phyloP scores from a whole-genome alignment of 2,329 filamentous ascomycete species.

The Rhinocladiella similis region DNA sequence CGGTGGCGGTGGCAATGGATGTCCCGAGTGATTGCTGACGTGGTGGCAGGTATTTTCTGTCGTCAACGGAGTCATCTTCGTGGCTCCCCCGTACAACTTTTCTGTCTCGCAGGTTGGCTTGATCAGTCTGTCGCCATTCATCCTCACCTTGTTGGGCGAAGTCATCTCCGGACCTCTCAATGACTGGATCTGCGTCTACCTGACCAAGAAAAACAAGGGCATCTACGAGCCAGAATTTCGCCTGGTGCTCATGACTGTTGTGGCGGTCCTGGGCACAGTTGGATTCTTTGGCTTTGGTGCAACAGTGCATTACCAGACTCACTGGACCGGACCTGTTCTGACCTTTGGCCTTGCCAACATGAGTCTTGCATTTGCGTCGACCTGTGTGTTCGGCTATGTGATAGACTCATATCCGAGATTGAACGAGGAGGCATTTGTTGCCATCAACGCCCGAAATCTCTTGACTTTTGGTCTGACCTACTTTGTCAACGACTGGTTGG shows the following conservation, averaged over 20 bases:
- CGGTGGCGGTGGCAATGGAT: no score
- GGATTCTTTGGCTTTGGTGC: constrained; percentile 53
- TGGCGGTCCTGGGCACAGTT: constrained; percentile 51
- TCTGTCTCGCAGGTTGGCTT: constrained; percentile 78
- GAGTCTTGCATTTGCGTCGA: constrained; percentile 48
- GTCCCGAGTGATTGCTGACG: no score
- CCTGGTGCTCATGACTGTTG: constrained; percentile 76
- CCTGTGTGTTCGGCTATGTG: constrained; percentile 54
- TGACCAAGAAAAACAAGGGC: constrained; percentile 75
- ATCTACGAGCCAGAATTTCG: constrained; percentile 91
- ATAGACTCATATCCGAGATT: constrained; percentile 50
- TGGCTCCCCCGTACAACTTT: constrained; percentile 46
- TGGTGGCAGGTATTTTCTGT: constrained; percentile 11
- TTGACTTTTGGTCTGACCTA: constrained; percentile 43
- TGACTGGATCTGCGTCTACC: constrained; percentile 67
- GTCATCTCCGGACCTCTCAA: constrained; percentile 68
- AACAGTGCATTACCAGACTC: constrained; percentile 34
- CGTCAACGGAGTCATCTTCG: constrained; percentile 21
- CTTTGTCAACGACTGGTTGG: constrained; percentile 44
- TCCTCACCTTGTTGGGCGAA: constrained; percentile 80
- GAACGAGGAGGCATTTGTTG: constrained; percentile 53
- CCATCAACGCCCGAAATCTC: constrained; percentile 50
- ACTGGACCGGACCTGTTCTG: constrained; percentile 51
- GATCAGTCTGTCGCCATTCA: constrained; percentile 79
- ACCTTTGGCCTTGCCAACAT: constrained; percentile 53